Evolutionary conservation across 1,284 basidiomycete genomes (phyloP), one percentile per base, ranked within the genome.

Genomic region (Ganoderma multipileum): DNA sequence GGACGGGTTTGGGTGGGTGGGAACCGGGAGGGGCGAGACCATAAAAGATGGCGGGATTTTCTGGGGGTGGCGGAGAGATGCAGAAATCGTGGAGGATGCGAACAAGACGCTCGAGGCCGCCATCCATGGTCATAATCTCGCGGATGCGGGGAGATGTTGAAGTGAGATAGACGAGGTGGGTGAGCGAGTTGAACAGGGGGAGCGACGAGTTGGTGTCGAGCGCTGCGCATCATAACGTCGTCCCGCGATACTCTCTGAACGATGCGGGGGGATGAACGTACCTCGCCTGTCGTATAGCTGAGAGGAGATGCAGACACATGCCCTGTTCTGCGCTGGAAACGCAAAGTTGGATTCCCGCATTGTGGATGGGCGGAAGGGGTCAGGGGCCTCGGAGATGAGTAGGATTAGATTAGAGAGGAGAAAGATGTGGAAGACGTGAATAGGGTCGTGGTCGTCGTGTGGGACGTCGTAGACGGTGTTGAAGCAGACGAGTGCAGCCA

Each of bases 331-430:
- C 58, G 91, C 89, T 36, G 97, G 95, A 82, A 97, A 97, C 66
- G 93, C 93, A 83, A 97, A 97, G 87, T 98, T 99, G 77, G 95
- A 95, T 81, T 99, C 97, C 76, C 97, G 90, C 97, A 99, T 99
- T 63, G 50, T 47, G 55, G 68, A 36, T 33, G 16, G 33, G 71
- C 30, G 54, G 64, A 44, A 44, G 11, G 41, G 38, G 6, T 36
- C 60, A 58, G 14, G n/a, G 42, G 50, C 68, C 58, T 4, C 16
- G 18, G 7, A 23, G 39, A 54, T 54, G 44, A 64, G 55, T 42
- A 14, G 30, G 55, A 60, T 28, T 60, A 60, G 58, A 39, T 26
- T 42, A 41, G 58, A 60, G 38, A 23, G 23, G 6, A 30, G 7
- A 41, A 39, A 14, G 54, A 57, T 47, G 61, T 64, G 38, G 23